Base-by-base conservation (phyloP, 768 basidiomycete species). In the Boletus vinaceobasis region DNA sequence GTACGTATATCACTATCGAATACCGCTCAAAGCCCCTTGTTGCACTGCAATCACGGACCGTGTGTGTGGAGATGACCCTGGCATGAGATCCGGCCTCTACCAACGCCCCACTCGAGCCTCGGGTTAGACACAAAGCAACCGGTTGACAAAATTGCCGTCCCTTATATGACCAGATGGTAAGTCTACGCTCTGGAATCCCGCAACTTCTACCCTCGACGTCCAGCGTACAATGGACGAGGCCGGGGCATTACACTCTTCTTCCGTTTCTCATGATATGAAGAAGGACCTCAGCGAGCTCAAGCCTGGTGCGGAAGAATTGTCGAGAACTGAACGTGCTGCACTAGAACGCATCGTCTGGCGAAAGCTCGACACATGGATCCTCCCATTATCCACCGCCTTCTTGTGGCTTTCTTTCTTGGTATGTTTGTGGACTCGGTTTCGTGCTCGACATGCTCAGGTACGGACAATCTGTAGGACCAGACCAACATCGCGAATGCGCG, bases 401-500 rank as follows among this genome's bases (percentile, higher is more conserved):
- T 79, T 77, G 56, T 65, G 81, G 33, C 68, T 83, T 14, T 75
- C 76, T 19, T 77, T 79, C 60, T 56, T 84, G 64, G 82, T 83
- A 52, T 51, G 82, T 45, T 19, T 37, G 10, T 11, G 4, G 15
- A 19, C 32, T 14, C 15, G 26, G 23, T 27, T 37, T 36, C 29
- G 21, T 35, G 9, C 38, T 27, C n/a, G 5, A 4, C 10, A 6
- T 38, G 1, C 44, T 29, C 21, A 45, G n/a, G 39, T 33, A 6
- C 13, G 3, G 1, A 43, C 21, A 7, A 33, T 48, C 35, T 42
- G 8, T 38, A 71, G 82, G 52, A 81, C 33, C 55, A 52, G 39
- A 66, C 62, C 15, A 84, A 84, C 60, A 75, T 85, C 35, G 79
- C 74, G 15, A 86, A 86, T 60, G 85, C 85, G 26, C 75, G 78